Evolutionary conservation across 306 rosid genomes (phyloP), one percentile per base, ranked within the genome.

Genomic region (Trifolium dubium): DNA sequence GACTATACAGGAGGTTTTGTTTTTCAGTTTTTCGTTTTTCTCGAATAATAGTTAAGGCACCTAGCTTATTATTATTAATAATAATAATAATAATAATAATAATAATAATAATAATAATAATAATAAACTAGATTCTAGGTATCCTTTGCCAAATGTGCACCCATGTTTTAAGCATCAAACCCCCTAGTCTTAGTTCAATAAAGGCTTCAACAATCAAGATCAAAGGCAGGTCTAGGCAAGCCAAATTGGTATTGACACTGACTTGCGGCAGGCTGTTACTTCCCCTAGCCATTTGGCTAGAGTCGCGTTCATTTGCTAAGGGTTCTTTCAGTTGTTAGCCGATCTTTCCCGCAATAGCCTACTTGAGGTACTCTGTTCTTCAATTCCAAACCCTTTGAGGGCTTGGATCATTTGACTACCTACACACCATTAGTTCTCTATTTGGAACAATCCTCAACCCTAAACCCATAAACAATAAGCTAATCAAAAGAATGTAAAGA

Each of bases 401-500:
- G 54, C 41, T 19, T 19, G 35, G 12, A 77, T 49, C 35, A 49
- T 77, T 69, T 49, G 55, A 60, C 44, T 59, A 69, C 55, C 14
- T 47, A 58, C 54, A 60, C 46, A 37, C 64, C 29, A 69, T 49
- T 49, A 29, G 18, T 37, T 46, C n/a, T 49, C 44, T 34, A 60
- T 35, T 50, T 37, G 47, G 76, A 69, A n/a, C 66, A 10, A 8
- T 3, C 6, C 35, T 30, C 58, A 14, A 34, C 32, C n/a, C n/a
- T n/a, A n/a, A n/a, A 4, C n/a, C 53, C 23, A 46, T 64, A 64
- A 47, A 73, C 4, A 2, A 73, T 5, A 3, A 32, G 39, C 49
- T 49, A 67, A 55, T 37, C 53, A 59, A 71, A 66, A 68, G 17
- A 54, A 71, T 44, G 72, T 43, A 67, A 34, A 47, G 39, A 56